Evolutionary conservation across 192 early-diverging fungal species (phyloP).

Genomic region (Gorgonomyces haynaldii): DNA sequence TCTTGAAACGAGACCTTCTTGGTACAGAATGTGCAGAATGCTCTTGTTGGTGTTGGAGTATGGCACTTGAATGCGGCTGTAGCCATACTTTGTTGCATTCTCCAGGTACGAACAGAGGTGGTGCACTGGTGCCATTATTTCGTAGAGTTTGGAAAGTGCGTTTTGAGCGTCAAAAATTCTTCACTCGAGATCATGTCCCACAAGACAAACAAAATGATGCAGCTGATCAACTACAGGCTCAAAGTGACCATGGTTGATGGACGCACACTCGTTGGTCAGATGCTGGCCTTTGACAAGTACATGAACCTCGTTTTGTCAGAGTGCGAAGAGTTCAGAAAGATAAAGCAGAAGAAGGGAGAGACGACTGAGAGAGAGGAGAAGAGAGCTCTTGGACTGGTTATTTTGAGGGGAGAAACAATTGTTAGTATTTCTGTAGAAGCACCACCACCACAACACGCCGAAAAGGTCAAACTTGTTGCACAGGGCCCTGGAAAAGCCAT

Average conservation of each 20-base stretch:
- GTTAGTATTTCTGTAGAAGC: slow-evolving; percentile 83
- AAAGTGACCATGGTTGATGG: slow-evolving; percentile 85
- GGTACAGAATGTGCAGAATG: slow-evolving; percentile 75
- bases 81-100: slow-evolving; percentile 57
- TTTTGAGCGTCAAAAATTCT: too few relatives aligned
- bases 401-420: slow-evolving; percentile 87
- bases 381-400: slow-evolving; percentile 83
- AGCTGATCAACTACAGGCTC: slow-evolving; percentile 88
- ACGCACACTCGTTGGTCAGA: slow-evolving; percentile 86
- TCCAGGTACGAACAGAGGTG: slow-evolving; percentile 82
- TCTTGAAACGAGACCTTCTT: slow-evolving; percentile 78
- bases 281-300: slow-evolving; percentile 99
- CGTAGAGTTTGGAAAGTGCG: background rate
- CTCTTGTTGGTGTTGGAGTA: slow-evolving; percentile 78
- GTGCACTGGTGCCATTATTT: slow-evolving; percentile 61
- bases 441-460: slow-evolving; percentile 61
- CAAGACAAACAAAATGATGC: slow-evolving; percentile 74
- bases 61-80: slow-evolving; percentile 64
- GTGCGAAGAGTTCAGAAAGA: slow-evolving; percentile 90
- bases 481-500: slow-evolving; percentile 25
- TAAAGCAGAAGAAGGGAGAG: slow-evolving; percentile 40
- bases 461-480: slow-evolving; percentile 13
- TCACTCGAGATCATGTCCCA: too few relatives aligned
- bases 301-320: slow-evolving; percentile 99
- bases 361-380: slow-evolving; percentile 65